phyloP scores from a whole-genome alignment of 129 eudicot genomes.

The Pseudognaphalium luteoalbum region DNA sequence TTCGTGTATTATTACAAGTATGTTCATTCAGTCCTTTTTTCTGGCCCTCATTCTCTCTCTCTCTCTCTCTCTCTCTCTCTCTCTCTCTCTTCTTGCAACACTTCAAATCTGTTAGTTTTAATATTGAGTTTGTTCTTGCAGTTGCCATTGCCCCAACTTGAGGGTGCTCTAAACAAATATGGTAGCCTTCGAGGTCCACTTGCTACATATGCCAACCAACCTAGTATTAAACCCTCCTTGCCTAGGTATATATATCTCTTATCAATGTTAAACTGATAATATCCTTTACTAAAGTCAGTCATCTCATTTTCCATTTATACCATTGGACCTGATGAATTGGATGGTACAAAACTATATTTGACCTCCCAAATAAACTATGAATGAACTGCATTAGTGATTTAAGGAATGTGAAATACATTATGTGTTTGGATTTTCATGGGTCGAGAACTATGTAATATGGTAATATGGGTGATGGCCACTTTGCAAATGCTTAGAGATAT shows the following conservation, averaged over 20 bases:
- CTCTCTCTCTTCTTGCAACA: background rate
- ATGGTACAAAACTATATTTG: background rate
- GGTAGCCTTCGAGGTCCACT: conserved; percentile 65
- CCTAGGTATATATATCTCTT: conserved; percentile 51
- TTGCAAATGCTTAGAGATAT: background rate
- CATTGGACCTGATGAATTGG: background rate
- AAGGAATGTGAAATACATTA: background rate
- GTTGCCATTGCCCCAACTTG: conserved; percentile 92
- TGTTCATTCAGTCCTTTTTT: background rate
- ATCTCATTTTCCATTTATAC: background rate
- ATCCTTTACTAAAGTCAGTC: background rate
- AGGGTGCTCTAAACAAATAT: conserved; percentile 78
- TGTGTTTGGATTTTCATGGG: background rate
- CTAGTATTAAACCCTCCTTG: conserved; percentile 54
- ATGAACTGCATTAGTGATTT: background rate
- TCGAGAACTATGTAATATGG: background rate
- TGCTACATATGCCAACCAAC: conserved; percentile 77
- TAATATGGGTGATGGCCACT: background rate
- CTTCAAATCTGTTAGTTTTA: background rate
- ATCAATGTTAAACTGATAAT: background rate
- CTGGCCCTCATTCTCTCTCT: background rate
- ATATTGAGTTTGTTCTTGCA: conserved; percentile 42
- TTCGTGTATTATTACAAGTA: conserved; percentile 78
- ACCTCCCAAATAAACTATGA: background rate
- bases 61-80: no score